Percentiles rank a stretch among this genome's conserved stretches.
These are phyloP conservation scores for Sporobolus alterniflorus DNA, from an alignment of 202 grass and related monocot species.

Conservation along the genomic window DNA sequence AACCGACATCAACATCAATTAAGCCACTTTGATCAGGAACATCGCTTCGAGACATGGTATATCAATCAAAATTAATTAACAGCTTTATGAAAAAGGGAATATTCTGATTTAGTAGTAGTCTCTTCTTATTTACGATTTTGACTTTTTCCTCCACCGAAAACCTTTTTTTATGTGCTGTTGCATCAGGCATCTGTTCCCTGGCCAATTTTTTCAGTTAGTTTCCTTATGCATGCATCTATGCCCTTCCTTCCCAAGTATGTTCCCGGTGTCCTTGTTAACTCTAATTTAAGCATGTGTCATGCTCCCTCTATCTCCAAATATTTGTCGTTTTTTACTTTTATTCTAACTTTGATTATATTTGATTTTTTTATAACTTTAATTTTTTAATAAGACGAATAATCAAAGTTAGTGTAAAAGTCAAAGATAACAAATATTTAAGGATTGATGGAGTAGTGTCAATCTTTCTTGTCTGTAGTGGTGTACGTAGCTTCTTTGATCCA, in stretches of 20 bases:
- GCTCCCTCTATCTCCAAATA: no score
- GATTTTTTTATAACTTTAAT: no score
- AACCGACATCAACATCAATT: neutral
- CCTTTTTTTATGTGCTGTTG: conserved; percentile 39
- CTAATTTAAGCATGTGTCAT: conserved; percentile 25
- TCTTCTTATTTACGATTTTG: conserved; percentile 29
- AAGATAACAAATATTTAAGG: no score
- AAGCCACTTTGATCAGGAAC: neutral
- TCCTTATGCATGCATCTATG: neutral
- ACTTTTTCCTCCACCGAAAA: neutral
- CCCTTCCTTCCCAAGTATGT: conserved; percentile 5
- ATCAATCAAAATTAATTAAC: conserved; percentile 26
- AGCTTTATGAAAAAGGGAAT: neutral
- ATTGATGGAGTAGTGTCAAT: neutral
- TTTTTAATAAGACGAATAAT: no score
- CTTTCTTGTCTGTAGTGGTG: conserved; percentile 10
- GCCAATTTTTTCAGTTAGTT: conserved; percentile 27
- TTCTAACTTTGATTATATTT: no score
- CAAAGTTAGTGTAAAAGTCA: no score
- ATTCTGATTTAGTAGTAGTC: conserved; percentile 16
- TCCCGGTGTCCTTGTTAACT: conserved; percentile 17
- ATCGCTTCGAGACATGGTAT: conserved; percentile 15
- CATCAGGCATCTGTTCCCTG: conserved; percentile 46
- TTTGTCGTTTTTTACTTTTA: no score
- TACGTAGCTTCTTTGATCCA: conserved; percentile 37